These are phyloP conservation scores for Hysterangium stoloniferum DNA, from an alignment of 768 basidiomycete species.

Conservation along the genomic window DNA sequence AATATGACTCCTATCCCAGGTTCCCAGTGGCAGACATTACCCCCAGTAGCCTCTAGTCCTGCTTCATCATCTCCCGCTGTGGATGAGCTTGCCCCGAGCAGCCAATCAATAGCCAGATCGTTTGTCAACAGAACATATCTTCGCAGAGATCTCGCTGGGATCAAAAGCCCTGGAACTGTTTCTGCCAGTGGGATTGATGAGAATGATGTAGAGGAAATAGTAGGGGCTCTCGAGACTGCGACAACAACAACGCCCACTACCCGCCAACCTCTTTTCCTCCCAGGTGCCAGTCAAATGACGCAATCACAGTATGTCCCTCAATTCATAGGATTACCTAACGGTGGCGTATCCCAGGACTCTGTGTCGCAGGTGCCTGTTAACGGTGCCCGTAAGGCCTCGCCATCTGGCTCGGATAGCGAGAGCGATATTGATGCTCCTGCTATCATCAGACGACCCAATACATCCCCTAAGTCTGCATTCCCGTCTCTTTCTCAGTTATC, in stretches of 20 bases:
- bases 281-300: constrained; percentile 7
- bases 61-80: background rate
- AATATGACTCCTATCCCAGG: no score
- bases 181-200: constrained; percentile 2
- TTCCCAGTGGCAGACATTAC: background rate
- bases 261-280: background rate
- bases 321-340: background rate
- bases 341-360: background rate
- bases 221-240: background rate
- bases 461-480: constrained; percentile 2
- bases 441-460: background rate
- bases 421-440: constrained; percentile 1
- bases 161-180: constrained; percentile 1
- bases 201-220: constrained; percentile 4
- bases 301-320: background rate
- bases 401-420: background rate
- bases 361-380: background rate
- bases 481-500: constrained; percentile 7
- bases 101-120: no score
- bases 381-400: background rate
- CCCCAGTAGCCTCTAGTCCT: background rate
- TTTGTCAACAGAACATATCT: no score
- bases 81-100: no score
- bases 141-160: background rate
- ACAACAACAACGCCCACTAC: background rate